A percentile compares a stretch with the other conserved stretches of the same genome.
These are phyloP conservation scores for Cryptosporidium ryanae DNA, from an alignment of 169 alveolate species.

Conservation along the genomic window DNA sequence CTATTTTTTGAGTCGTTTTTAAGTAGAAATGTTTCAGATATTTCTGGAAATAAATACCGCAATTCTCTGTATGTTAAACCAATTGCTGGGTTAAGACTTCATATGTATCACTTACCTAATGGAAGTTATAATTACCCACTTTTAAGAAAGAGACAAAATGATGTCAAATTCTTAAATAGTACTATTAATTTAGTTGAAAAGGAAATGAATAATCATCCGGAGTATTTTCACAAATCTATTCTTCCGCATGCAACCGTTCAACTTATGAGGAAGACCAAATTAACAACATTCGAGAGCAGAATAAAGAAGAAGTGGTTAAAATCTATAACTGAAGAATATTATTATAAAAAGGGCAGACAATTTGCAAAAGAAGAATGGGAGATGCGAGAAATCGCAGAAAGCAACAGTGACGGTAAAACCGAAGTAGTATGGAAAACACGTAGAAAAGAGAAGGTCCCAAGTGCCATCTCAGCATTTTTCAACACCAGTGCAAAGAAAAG, in stretches of 20 bases:
- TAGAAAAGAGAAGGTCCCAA: conserved; percentile 10
- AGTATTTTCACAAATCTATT: conserved; percentile 35
- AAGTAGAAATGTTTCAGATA: conserved; percentile 23
- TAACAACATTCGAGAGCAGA: neutral
- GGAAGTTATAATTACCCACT: neutral
- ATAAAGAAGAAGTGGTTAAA: conserved; percentile 45
- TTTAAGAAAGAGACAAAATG: neutral
- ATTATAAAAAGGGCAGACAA: conserved; percentile 25
- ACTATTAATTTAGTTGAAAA: neutral
- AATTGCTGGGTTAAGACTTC: conserved; percentile 8
- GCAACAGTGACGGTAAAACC: conserved; percentile 7
- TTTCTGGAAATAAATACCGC: conserved; percentile 4
- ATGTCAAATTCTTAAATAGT: too few species aligned
- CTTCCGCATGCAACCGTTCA: conserved; percentile 36
- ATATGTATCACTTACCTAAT: conserved; percentile 34
- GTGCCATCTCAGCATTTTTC: conserved; percentile 20
- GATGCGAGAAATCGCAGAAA: conserved; percentile 6
- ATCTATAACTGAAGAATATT: conserved; percentile 11
- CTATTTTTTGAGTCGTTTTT: conserved; percentile 14
- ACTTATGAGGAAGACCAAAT: conserved; percentile 1
- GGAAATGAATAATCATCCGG: conserved; percentile 18
- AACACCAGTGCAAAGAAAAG: conserved; percentile 17
- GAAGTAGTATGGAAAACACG: conserved; percentile 13
- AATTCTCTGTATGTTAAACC: conserved; percentile 25
- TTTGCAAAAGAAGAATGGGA: conserved; percentile 57